Evolutionary conservation across 352 stramenopile genomes (phyloP).

Genomic region (Globisporangium barbulae): DNA sequence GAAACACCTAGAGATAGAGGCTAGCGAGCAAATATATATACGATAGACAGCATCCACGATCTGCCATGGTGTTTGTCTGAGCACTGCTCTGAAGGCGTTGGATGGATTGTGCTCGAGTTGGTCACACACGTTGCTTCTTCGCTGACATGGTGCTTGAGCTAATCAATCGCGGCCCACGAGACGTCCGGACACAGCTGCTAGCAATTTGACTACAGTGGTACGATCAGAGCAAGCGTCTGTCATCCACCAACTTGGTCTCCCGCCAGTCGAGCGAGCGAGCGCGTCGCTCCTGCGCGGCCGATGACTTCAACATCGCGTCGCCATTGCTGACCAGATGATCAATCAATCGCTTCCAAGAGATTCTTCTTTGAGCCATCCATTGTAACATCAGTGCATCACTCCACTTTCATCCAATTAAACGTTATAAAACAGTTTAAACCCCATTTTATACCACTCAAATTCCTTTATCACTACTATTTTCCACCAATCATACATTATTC

Average conservation of each 20-base stretch:
- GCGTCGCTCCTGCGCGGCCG: background rate
- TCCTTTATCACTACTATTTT: background rate
- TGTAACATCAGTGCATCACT: background rate
- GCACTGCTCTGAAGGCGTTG: too few species aligned
- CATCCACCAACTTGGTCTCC: background rate
- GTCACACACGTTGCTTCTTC: too few species aligned
- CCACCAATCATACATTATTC: background rate
- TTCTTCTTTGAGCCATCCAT: constrained; percentile 7
- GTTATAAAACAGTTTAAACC: background rate
- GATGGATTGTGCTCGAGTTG: too few species aligned
- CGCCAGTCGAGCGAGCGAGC: background rate
- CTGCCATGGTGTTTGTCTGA: too few species aligned
- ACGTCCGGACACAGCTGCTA: too few species aligned
- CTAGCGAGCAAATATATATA: background rate
- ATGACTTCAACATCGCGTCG: constrained; percentile 1
- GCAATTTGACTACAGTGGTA: background rate
- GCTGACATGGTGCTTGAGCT: too few species aligned
- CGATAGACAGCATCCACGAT: background rate
- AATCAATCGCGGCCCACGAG: too few species aligned
- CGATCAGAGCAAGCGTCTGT: background rate
- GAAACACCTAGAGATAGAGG: background rate
- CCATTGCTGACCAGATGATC: background rate
- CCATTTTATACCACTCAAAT: background rate
- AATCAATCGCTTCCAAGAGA: constrained; percentile 4
- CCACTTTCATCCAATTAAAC: background rate